Evolutionary conservation across 768 basidiomycete genomes (phyloP).

Genomic region (Lactarius hatsudake): DNA sequence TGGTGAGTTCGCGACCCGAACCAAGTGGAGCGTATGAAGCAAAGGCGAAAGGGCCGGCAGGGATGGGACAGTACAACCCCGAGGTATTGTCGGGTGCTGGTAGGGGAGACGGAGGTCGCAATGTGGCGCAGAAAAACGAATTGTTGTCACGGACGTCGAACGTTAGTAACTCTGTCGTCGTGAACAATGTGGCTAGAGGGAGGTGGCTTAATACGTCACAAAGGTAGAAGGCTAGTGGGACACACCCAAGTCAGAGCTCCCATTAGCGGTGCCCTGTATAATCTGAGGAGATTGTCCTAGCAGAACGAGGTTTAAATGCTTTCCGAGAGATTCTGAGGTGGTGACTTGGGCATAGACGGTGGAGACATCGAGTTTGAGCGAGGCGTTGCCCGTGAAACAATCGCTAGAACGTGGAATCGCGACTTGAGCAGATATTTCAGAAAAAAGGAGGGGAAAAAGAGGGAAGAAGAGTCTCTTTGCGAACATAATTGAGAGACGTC

Average conservation of each 20-base stretch:
- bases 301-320: constrained; percentile 67
- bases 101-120: constrained; percentile 76
- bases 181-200: constrained; percentile 77
- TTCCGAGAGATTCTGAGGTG: constrained; percentile 41
- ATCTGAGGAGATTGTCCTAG: constrained; percentile 59
- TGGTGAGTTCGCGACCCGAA: constrained; percentile 68
- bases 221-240: constrained; percentile 9
- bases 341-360: constrained; percentile 73
- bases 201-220: constrained; percentile 22
- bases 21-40: constrained; percentile 69
- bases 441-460: constrained; percentile 25
- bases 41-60: constrained; percentile 78
- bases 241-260: constrained; percentile 66
- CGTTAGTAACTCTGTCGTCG: constrained; percentile 75
- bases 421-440: constrained; percentile 19
- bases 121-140: constrained; percentile 72
- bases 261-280: constrained; percentile 58
- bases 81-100: constrained; percentile 38
- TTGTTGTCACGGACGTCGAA: constrained; percentile 68
- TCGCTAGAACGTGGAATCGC: constrained; percentile 52
- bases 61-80: constrained; percentile 69
- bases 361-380: constrained; percentile 61
- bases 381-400: constrained; percentile 57
- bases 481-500: neutral
- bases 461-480: neutral